These are phyloP conservation scores for Metarhizium brunneum DNA, from an alignment of 2,329 filamentous ascomycete genomes.

Conservation along the genomic window DNA sequence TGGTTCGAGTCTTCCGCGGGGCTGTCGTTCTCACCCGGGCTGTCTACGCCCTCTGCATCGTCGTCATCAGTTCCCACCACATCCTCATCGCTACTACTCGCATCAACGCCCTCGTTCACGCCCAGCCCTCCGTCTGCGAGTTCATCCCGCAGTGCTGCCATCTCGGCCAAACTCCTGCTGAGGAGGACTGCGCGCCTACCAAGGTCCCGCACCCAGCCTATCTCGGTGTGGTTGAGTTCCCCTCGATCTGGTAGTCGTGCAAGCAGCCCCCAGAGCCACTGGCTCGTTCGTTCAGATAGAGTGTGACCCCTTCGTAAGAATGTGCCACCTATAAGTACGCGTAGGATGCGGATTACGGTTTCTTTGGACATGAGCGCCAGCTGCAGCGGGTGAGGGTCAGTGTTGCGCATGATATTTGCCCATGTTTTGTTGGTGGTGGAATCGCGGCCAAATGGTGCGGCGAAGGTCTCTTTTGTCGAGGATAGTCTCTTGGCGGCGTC, in stretches of 20 bases:
- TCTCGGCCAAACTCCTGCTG: slow-evolving; percentile 43
- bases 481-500: slow-evolving; percentile 44
- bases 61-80: slow-evolving; percentile 22
- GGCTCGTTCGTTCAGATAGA: slow-evolving; percentile 58
- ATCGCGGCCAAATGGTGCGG: slow-evolving; percentile 42
- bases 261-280: slow-evolving; percentile 80
- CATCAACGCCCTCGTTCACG: slow-evolving; percentile 36
- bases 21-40: slow-evolving; percentile 4
- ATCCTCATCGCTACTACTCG: slow-evolving; percentile 30
- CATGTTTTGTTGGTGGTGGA: slow-evolving; percentile 42
- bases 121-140: slow-evolving; percentile 31
- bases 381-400: slow-evolving; percentile 50
- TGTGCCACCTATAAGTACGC: slow-evolving; percentile 54
- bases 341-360: slow-evolving; percentile 56
- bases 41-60: slow-evolving; percentile 18
- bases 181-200: slow-evolving; percentile 65
- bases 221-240: slow-evolving; percentile 64
- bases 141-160: slow-evolving; percentile 36
- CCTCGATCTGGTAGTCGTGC: slow-evolving; percentile 66
- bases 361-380: slow-evolving; percentile 57
- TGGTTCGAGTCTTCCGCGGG: slow-evolving; percentile 6
- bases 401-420: slow-evolving; percentile 39
- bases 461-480: slow-evolving; percentile 43
- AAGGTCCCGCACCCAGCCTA: slow-evolving; percentile 68
- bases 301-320: slow-evolving; percentile 51